These are phyloP conservation scores for Cyclotella distinguenda DNA, from an alignment of 108 stramenopile species.

Conservation along the genomic window DNA sequence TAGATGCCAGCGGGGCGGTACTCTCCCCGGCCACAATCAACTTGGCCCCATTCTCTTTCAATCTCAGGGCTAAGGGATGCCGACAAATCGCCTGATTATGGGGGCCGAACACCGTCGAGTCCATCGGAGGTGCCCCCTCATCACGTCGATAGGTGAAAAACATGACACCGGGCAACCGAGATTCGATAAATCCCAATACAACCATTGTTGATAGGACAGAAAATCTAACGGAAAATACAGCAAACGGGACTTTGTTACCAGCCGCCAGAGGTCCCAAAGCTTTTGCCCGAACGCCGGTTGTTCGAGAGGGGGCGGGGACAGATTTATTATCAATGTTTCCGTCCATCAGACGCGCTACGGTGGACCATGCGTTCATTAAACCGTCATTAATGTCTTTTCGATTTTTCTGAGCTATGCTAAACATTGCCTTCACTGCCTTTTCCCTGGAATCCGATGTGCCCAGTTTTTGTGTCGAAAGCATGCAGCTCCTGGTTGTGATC, in stretches of 20 bases:
- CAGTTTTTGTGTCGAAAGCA: constrained; percentile 50
- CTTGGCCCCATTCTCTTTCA: constrained; percentile 55
- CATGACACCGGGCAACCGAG: constrained; percentile 70
- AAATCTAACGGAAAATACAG: constrained; percentile 67
- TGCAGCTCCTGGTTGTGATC: constrained; percentile 56
- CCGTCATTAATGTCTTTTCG: constrained; percentile 52
- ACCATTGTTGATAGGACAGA: constrained; percentile 75
- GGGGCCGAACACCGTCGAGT: constrained; percentile 73
- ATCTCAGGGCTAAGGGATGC: constrained; percentile 71
- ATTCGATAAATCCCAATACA: constrained; percentile 79
- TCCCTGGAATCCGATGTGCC: constrained; percentile 25
- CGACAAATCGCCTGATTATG: constrained; percentile 59
- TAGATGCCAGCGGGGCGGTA: constrained; percentile 43
- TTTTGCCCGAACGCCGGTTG: constrained; percentile 24
- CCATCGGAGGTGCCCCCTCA: constrained; percentile 71
- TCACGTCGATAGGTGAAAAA: constrained; percentile 73
- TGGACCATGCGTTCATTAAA: constrained; percentile 57
- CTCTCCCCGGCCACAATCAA: constrained; percentile 27
- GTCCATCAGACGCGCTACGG: constrained; percentile 56
- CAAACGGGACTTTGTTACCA: constrained; percentile 47
- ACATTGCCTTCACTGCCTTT: constrained; percentile 48
- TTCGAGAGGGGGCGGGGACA: constrained; percentile 18
- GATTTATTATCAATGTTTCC: constrained; percentile 64
- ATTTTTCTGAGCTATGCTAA: constrained; percentile 57
- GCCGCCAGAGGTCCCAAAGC: constrained; percentile 23